Conservation (phyloP, 257 asterid species). For the Petunia secreta region DNA sequence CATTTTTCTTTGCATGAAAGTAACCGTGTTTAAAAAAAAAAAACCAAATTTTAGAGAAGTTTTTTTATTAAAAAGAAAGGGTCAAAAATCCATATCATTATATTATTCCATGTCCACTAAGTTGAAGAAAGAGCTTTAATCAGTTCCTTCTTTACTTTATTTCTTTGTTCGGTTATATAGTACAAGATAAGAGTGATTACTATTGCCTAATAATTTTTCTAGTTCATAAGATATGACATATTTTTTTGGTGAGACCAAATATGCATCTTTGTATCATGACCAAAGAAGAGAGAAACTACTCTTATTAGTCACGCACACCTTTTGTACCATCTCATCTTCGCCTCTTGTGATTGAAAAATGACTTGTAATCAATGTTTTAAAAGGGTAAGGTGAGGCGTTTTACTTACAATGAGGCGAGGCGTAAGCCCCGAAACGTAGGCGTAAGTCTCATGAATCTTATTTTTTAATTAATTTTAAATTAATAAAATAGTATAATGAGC, state of each 20-base stretch:
- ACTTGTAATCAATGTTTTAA: too few species aligned
- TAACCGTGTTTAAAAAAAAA: neutral
- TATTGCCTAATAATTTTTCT: neutral
- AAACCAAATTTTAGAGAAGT: neutral
- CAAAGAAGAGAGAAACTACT: too few species aligned
- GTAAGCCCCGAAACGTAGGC: too few species aligned
- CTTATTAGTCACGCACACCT: too few species aligned
- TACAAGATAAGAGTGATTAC: constrained; percentile 12
- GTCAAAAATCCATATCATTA: neutral
- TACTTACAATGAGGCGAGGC: too few species aligned
- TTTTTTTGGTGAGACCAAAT: neutral
- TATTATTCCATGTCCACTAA: constrained; percentile 14
- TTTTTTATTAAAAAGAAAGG: neutral
- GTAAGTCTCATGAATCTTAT: too few species aligned
- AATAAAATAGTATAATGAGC: too few species aligned
- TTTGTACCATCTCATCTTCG: too few species aligned
- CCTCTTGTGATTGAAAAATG: neutral
- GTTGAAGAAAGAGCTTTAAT: constrained; percentile 3
- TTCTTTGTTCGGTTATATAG: neutral
- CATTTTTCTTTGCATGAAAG: neutral
- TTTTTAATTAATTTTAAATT: too few species aligned
- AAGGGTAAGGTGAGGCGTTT: too few species aligned
- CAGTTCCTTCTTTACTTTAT: constrained; percentile 12
- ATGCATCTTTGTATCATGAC: neutral
- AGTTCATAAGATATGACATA: neutral